phyloP scores from a whole-genome alignment of 2,329 filamentous ascomycete species.

The Teratosphaeria gauchensis region DNA sequence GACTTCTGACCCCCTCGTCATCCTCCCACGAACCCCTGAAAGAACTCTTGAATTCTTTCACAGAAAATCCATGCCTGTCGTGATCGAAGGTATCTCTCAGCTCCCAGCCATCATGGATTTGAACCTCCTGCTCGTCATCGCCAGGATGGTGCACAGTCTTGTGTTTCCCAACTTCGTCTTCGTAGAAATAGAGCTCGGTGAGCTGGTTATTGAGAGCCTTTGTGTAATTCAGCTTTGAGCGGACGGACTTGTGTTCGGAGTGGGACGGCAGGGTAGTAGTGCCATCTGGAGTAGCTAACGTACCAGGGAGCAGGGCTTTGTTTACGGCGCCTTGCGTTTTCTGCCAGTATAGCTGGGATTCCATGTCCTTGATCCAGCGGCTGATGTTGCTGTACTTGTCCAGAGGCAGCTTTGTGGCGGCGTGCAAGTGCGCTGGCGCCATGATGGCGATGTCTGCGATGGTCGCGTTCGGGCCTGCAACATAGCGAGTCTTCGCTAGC shows the following conservation, averaged over 20 bases:
- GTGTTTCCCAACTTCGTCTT: conserved; percentile 29
- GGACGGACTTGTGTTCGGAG: conserved; percentile 16
- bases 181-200: conserved; percentile 34
- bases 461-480: conserved; percentile 28
- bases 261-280: neutral
- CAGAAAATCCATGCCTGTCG: conserved; percentile 38
- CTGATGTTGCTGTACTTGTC: conserved; percentile 30
- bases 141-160: conserved; percentile 35
- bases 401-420: conserved; percentile 26
- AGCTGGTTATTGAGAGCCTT: conserved; percentile 32
- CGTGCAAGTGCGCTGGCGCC: conserved; percentile 31
- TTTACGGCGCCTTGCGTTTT: conserved; percentile 32
- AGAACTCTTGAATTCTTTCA: conserved; percentile 31
- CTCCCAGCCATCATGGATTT: conserved; percentile 34
- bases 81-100: conserved; percentile 34
- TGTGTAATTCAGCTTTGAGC: conserved; percentile 39
- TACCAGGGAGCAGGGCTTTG: conserved; percentile 24
- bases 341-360: conserved; percentile 30
- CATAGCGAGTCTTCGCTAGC: conserved; percentile 29
- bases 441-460: conserved; percentile 35
- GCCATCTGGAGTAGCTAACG: conserved; percentile 8
- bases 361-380: conserved; percentile 31
- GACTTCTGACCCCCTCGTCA: conserved; percentile 30
- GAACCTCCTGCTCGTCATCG: conserved; percentile 28
- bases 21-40: conserved; percentile 31